Evolutionary conservation across 129 eudicot species (phyloP).

Genomic region (Flaveria linearis): DNA sequence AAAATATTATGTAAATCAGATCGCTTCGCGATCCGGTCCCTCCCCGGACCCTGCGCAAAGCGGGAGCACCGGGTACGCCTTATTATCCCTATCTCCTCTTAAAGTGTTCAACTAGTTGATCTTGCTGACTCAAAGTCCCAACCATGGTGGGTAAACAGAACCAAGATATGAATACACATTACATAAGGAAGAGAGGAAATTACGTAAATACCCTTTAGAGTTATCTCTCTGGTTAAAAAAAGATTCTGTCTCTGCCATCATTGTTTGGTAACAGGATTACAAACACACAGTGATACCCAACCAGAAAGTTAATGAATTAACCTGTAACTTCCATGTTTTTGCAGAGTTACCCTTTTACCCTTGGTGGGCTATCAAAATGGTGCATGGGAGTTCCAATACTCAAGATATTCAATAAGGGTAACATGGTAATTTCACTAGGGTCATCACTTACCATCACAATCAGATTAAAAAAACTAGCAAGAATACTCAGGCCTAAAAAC

Average conservation of each 20-base stretch:
- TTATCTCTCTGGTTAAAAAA: background rate
- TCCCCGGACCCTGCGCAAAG: too few relatives aligned
- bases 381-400: background rate
- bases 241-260: background rate
- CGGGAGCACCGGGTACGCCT: too few relatives aligned
- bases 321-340: slow-evolving; percentile 19
- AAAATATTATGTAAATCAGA: too few relatives aligned
- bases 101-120: background rate
- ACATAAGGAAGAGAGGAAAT: background rate
- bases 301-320: slow-evolving; percentile 25
- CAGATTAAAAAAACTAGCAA: slow-evolving; percentile 26
- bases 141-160: background rate
- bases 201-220: background rate
- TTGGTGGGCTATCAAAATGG: background rate
- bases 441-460: slow-evolving; percentile 6
- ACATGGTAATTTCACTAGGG: background rate
- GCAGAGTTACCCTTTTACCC: slow-evolving; percentile 24
- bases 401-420: slow-evolving; percentile 2
- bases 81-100: background rate
- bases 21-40: too few relatives aligned
- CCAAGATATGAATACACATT: background rate
- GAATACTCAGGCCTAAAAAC: slow-evolving; percentile 55
- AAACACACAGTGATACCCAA: slow-evolving; percentile 15
- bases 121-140: background rate
- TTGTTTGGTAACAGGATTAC: slow-evolving; percentile 5